Base-by-base conservation (phyloP, 2,329 filamentous ascomycete genomes). In the Aureobasidium sp. region DNA sequence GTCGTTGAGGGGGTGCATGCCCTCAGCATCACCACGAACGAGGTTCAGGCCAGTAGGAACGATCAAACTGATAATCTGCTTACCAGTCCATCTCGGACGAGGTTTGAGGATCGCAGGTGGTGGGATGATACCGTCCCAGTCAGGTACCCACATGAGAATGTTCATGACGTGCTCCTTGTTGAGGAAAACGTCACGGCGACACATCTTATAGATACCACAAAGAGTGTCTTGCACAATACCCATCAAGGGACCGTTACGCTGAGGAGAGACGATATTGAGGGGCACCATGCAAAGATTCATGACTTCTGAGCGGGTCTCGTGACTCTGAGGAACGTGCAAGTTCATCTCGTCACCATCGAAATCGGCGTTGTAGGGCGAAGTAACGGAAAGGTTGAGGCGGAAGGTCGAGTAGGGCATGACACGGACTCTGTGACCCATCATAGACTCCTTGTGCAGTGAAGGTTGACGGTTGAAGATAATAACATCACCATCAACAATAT, bases 261-360 rank as follows among this genome's bases (percentile, higher is more conserved):
- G 94, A 5, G 94, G 94, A 1, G 95, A 99, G 10, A 99, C 95
- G 70, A 99, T 97, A 75, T 99, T 97, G 69, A 94, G 84, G 0
- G 94, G 94, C n/a, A 99, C 94, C 83, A 97, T 88, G 75, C 93
- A 97, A 15, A 99, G 84, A 73, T 97, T 88, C 75, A 87, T 90
- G 68, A 99, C 86, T 76, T 99, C 94, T 50, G 95, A 91, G 64
- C 94, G 89, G 37, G 95, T 95, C 76, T 99, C 95, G 72, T 99
- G 92, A 41, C 90, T 94, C 72, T 99, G 94, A 4, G 94, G 95
- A 58, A 99, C 95, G 83, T 99, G 94, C 78, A 99, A 85, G 74
- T 99, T 99, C 94, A 99, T 99, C 77, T 99, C 94, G 75, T 99
- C 94, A 78, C 94, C 94, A 72, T 99, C 94, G 78, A 99, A 99